Evolutionary conservation across 257 asterid genomes (phyloP).

Genomic region (Parsonsia alboflavescens): DNA sequence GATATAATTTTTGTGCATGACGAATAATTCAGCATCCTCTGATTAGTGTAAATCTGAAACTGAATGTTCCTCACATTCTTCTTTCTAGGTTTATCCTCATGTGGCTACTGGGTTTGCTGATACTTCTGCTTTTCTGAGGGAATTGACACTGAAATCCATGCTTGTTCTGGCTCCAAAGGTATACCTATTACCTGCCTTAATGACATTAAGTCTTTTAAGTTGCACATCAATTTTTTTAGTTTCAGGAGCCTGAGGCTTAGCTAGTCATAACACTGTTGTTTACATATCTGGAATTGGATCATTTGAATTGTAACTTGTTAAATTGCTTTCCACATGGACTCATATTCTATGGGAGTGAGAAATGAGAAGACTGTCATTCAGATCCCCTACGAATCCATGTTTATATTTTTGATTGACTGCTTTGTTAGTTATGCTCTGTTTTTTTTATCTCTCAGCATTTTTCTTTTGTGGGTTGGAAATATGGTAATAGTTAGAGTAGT

Average conservation of each 20-base stretch:
- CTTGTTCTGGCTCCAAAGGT: slow-evolving; percentile 99
- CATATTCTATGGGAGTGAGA: not conserved
- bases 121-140: slow-evolving; percentile 93
- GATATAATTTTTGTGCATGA: not conserved
- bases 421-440: not conserved
- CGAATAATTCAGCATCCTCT: slow-evolving; percentile 4
- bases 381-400: not conserved
- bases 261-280: not conserved
- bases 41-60: not conserved
- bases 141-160: slow-evolving; percentile 92
- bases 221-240: not conserved
- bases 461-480: not conserved
- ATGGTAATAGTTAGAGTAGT: not conserved
- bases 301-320: not conserved
- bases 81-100: slow-evolving; percentile 78
- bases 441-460: not conserved
- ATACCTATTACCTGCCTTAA: slow-evolving; percentile 13
- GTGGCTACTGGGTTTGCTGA: slow-evolving; percentile 94
- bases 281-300: not conserved
- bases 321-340: not conserved
- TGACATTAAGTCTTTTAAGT: not conserved
- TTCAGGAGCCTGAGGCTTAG: not conserved
- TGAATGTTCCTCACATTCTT: slow-evolving; percentile 14
- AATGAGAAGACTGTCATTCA: not conserved
- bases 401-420: not conserved